Base-by-base conservation (phyloP, 1,284 basidiomycete genomes). In the Naganishia liquefaciens region DNA sequence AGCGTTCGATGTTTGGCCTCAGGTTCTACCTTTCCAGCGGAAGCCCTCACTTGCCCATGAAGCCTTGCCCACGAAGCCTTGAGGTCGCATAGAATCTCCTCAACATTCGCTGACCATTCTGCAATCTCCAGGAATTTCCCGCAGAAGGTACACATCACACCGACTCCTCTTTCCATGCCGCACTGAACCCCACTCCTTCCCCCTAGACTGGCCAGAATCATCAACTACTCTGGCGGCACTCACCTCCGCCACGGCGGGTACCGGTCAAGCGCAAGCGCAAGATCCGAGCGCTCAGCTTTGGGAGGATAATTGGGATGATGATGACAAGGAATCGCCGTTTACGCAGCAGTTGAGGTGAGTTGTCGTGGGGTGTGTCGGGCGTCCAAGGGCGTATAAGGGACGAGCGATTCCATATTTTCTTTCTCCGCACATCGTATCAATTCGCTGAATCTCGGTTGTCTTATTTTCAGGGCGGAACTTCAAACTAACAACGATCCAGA, bases 231-330 rank as follows among this genome's bases (percentile, higher is more conserved):
- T 73, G 13, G 75, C 77, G 52, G 71, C 74, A 0, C 65, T 79
- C 25, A 70, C 69, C 21, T 57, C 40, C 49, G 58, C 42, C 42
- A 39, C 49, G 6, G 40, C 60, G 50, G 60, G 50, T 9, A 37
- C 54, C 21, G 63, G 57, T 27, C 52, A 44, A 17, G 57, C 15
- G 19, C 33, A 54, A 23, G 53, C 28, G 17, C 44, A 47, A 25
- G 68, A 72, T 15, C 69, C 73, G 52, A 69, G 70, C 21, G 74
- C 76, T 58, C 74, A 93, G 75, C 82, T 98, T 37, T 99, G 95
- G 95, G 94, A 98, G 82, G 95, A 98, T 74, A 97, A 97, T 77
- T 99, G 95, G 95, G 95, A 99, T 74, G 95, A 99, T 74, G 95
- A 99, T 79, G 94, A 97, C 78, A 88, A 96, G 68, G 95, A 96